Conservation (phyloP, 202 grass and related monocot species). For the Carex arenaria region DNA sequence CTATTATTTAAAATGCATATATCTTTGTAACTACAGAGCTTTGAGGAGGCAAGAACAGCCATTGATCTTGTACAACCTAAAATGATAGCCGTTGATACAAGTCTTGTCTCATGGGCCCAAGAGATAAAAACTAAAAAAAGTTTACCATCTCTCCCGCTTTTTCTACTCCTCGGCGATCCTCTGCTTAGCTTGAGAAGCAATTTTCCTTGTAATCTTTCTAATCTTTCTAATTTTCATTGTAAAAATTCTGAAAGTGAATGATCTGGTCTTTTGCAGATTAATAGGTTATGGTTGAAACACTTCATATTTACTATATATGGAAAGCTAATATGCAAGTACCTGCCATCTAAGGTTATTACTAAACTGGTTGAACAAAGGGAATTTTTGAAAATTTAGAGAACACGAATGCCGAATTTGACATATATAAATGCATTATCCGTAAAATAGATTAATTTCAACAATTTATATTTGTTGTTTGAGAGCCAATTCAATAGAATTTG, state of each 20-base stretch:
- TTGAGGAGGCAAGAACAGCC: constrained; percentile 58
- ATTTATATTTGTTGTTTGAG: neutral
- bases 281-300: no score
- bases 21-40: constrained; percentile 39
- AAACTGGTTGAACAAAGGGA: neutral
- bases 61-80: constrained; percentile 68
- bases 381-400: neutral
- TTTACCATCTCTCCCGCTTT: constrained; percentile 32
- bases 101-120: constrained; percentile 36
- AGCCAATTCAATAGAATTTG: neutral
- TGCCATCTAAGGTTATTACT: no score
- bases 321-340: no score
- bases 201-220: constrained; percentile 11
- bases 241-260: neutral
- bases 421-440: neutral
- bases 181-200: neutral
- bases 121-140: constrained; percentile 17
- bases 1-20: neutral
- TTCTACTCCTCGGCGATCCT: constrained; percentile 38
- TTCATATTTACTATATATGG: no score
- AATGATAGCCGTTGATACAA: constrained; percentile 42
- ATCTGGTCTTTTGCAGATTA: no score
- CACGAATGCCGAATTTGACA: no score
- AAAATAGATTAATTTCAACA: neutral
- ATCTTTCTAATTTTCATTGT: no score